Conservation (phyloP, 2,329 filamentous ascomycete genomes). For the Trichoderma polysporum region DNA sequence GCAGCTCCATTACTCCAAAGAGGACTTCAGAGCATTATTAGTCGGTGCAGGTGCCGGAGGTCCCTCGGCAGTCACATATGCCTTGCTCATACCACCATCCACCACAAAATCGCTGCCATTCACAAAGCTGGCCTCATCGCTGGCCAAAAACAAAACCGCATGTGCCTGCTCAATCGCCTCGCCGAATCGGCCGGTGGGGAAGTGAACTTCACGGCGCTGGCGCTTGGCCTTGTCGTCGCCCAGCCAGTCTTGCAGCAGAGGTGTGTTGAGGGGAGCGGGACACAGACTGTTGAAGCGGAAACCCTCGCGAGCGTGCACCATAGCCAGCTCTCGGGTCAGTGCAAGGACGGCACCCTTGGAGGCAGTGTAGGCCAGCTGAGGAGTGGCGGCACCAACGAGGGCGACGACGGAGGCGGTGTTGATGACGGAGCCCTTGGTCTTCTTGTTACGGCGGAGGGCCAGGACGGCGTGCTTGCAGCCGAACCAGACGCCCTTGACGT, state of each 20-base stretch:
- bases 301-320: slow-evolving; percentile 85
- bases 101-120: slow-evolving; percentile 92
- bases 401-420: slow-evolving; percentile 91
- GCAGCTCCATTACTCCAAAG: slow-evolving; percentile 36
- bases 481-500: slow-evolving; percentile 98
- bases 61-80: slow-evolving; percentile 73
- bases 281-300: slow-evolving; percentile 90
- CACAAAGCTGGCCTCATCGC: slow-evolving; percentile 85
- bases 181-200: slow-evolving; percentile 83
- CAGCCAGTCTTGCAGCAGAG: slow-evolving; percentile 88
- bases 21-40: slow-evolving; percentile 59
- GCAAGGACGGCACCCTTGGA: slow-evolving; percentile 91
- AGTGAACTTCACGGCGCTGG: slow-evolving; percentile 80
- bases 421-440: slow-evolving; percentile 79
- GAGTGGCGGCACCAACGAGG: slow-evolving; percentile 80
- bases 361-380: slow-evolving; percentile 89
- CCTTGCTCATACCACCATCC: slow-evolving; percentile 93
- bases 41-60: slow-evolving; percentile 52
- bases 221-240: slow-evolving; percentile 84
- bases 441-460: slow-evolving; percentile 74
- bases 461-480: slow-evolving; percentile 90
- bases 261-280: slow-evolving; percentile 88
- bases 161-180: slow-evolving; percentile 94
- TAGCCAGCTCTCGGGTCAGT: slow-evolving; percentile 84
- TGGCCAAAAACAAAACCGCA: slow-evolving; percentile 82